These are phyloP conservation scores for Xerocomus amazonicus DNA, from an alignment of 1,284 basidiomycete genomes.

Conservation along the genomic window DNA sequence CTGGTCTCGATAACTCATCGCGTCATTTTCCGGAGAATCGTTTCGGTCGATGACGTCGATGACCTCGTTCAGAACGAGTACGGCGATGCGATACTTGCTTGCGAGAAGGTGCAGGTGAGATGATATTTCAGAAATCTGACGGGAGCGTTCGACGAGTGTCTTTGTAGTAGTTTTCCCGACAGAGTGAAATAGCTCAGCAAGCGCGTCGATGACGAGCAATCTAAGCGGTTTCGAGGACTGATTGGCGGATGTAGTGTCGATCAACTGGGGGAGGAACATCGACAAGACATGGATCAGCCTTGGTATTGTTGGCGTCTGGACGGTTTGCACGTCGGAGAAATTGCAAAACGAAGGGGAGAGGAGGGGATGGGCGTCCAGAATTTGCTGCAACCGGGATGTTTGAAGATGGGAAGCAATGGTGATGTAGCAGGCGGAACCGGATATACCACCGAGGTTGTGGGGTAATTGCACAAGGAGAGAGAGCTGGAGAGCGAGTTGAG, in stretches of 20 bases:
- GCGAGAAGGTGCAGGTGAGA: slow-evolving; percentile 68
- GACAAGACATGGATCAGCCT: slow-evolving; percentile 68
- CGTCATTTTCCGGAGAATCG: slow-evolving; percentile 21
- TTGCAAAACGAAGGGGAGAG: slow-evolving; percentile 46
- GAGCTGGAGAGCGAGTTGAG: slow-evolving; percentile 78
- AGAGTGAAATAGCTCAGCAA: slow-evolving; percentile 76
- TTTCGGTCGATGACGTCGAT: slow-evolving; percentile 62
- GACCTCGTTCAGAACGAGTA: slow-evolving; percentile 86
- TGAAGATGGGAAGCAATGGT: slow-evolving; percentile 71
- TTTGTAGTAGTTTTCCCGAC: slow-evolving; percentile 50
- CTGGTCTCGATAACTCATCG: slow-evolving; percentile 62
- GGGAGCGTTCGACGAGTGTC: slow-evolving; percentile 67
- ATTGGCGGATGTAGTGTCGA: slow-evolving; percentile 36
- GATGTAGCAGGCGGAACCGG: slow-evolving; percentile 68
- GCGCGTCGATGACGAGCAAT: slow-evolving; percentile 76
- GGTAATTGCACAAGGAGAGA: slow-evolving; percentile 75
- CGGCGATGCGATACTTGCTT: slow-evolving; percentile 57
- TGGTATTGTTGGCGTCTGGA: slow-evolving; percentile 54
- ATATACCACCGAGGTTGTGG: slow-evolving; percentile 45
- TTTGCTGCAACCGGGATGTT: slow-evolving; percentile 61
- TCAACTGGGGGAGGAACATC: slow-evolving; percentile 57
- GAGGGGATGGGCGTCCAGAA: slow-evolving; percentile 47
- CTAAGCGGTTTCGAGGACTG: slow-evolving; percentile 51
- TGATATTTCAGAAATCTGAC: slow-evolving; percentile 64
- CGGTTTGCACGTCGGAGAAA: slow-evolving; percentile 68